Evolutionary conservation across 257 asterid species (phyloP), one percentile per base, ranked within the genome.

Genomic region (Ligustrum vulgare): DNA sequence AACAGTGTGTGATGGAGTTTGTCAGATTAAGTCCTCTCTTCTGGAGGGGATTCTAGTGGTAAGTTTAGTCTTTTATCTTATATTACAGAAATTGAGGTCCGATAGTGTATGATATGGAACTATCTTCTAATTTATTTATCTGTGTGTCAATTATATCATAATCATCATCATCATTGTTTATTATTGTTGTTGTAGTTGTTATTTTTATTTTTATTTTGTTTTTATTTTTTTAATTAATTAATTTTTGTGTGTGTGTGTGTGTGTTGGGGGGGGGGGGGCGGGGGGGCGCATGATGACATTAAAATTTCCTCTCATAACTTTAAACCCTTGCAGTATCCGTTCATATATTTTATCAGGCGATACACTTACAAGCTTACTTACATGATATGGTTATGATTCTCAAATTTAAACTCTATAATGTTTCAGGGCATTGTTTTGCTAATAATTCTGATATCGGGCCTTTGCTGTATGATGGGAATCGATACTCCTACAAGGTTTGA

Each of bases 401-500:
- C 64, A 67, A 45, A 28, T 72, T 15, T 47, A 20, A 67, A 75
- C 51, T 31, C 20, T 72, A 33, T 72, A 63, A 62, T 72, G 60
- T 85, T 85, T 77, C 94, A 95, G 99, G 99, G 92, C 31, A 68
- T 95, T 73, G 98, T 93, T 65, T 82, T 95, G 82, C 94, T 95
- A 70, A 74, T 95, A 78, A 95, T 95, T 80, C 83, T 95, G 84
- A 84, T 95, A 80, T 91, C 99, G 3, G 99, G 99, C 63, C 96
- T 95, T 78, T 93, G 99, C 89, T 95, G 99, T 86, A 95, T 95
- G 98, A 86, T 86, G 86, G 98, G 98, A 76, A 95, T 93, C 56
- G 99, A 95, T 84, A 95, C 99, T 71, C 99, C 98, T 22, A 89
- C 98, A 25, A 93, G 99, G 84, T 95, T 93, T 75, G 98, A 93